Conservation (phyloP, 1,284 basidiomycete species). For the Ganoderma boninense region DNA sequence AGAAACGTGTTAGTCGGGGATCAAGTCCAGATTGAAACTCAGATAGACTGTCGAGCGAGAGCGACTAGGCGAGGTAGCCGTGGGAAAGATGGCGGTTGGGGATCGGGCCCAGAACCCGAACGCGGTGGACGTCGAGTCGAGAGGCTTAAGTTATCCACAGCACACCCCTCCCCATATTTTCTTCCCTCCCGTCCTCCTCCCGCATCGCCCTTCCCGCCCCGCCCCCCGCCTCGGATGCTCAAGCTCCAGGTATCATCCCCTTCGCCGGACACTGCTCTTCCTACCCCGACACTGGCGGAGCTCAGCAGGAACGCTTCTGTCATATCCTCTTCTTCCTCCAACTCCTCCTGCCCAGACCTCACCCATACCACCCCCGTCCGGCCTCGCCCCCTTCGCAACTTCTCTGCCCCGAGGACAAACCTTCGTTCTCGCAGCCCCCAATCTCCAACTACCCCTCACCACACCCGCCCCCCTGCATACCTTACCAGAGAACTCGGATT, state of each 20-base stretch:
- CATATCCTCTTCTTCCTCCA: slow-evolving; percentile 73
- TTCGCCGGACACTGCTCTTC: slow-evolving; percentile 45
- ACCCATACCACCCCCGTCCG: slow-evolving; percentile 53
- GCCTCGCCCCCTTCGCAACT: slow-evolving; percentile 68
- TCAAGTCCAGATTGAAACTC: slow-evolving; percentile 20
- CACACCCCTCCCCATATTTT: slow-evolving; percentile 26
- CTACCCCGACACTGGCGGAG: slow-evolving; percentile 59
- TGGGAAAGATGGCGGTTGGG: slow-evolving; percentile 22
- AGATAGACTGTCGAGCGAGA: slow-evolving; percentile 13
- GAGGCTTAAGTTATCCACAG: slow-evolving; percentile 29
- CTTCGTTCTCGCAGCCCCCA: slow-evolving; percentile 59
- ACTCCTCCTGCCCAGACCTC: slow-evolving; percentile 57
- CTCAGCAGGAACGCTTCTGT: slow-evolving; percentile 80
- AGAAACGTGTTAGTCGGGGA: slow-evolving; percentile 11
- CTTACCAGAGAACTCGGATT: slow-evolving; percentile 66
- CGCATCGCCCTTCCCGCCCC: slow-evolving; percentile 21
- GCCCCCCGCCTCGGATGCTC: slow-evolving; percentile 46
- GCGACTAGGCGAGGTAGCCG: not conserved
- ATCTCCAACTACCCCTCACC: slow-evolving; percentile 53
- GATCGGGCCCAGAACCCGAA: slow-evolving; percentile 29
- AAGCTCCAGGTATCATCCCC: slow-evolving; percentile 48
- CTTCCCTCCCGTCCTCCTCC: slow-evolving; percentile 26
- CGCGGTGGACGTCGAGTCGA: slow-evolving; percentile 23
- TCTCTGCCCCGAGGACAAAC: slow-evolving; percentile 62
- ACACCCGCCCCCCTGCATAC: slow-evolving; percentile 62